Base-by-base conservation (phyloP, 495 filamentous ascomycete genomes). In the Acidomyces sp. region DNA sequence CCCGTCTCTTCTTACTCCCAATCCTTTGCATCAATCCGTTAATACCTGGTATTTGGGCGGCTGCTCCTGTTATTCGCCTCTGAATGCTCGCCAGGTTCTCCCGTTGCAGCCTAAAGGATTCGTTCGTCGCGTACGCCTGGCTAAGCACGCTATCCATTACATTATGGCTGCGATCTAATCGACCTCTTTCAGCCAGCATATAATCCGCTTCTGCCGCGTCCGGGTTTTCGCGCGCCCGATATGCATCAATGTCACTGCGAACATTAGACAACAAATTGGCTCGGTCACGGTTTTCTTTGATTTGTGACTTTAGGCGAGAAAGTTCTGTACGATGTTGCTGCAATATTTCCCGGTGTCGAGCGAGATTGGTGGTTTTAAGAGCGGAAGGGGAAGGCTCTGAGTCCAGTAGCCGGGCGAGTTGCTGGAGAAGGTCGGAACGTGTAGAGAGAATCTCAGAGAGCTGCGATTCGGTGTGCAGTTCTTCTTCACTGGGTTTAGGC, bases 121-220 rank as follows among this genome's bases (percentile, higher is more conserved):
- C 85, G 58, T 93, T 90, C 40, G 95, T 85, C 16, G 88, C 86
- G 65, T 99, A 96, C 19, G 90, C 90, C 69, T 95, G 92, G 61
- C 81, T 88, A 43, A 99, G 66, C 29, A 99, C 86, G 39, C 76
- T 78, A 55, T 99, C 90, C 27, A 82, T 82, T 61, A 90, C 71
- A 37, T 75, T 80, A 55, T 95, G 78, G 53, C 82, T 87, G 52
- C 80, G 72, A 49, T 99, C 92, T 53, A 99, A 74, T 42, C 78
- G 70, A 34, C 65, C 60, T 20, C 90, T 72, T 72, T 99, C 90
- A 51, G 83, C 82, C 15, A 96, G 72, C 86, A 99, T 94, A 65
- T 94, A 96, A 29, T 96, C 88, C 15, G 83, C 82, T 62, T 95
- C 90, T 26, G 77, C 82, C 4, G 69, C 72, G 39, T 72, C 80